Conservation (phyloP, 1,284 basidiomycete genomes). For the Agaricales sp. region DNA sequence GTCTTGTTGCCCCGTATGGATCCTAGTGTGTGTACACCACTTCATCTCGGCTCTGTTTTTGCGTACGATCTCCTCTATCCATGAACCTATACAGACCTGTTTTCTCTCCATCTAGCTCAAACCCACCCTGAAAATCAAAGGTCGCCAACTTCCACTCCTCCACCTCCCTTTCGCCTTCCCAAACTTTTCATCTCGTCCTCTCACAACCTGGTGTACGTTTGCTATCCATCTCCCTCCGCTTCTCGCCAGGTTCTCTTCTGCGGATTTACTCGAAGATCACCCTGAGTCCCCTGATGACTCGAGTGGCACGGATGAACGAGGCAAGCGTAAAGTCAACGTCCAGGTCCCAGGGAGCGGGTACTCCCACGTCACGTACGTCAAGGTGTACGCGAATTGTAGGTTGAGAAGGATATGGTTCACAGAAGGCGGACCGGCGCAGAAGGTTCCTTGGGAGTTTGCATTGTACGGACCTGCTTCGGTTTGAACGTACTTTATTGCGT, state of each 20-base stretch:
- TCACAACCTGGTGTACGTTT: conserved; percentile 70
- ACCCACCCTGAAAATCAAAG: conserved; percentile 33
- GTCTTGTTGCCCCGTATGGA: conserved; percentile 6
- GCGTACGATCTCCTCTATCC: no score
- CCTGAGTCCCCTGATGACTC: conserved; percentile 7
- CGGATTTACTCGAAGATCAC: conserved; percentile 21
- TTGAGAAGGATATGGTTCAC: conserved; percentile 74
- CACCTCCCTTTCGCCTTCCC: conserved; percentile 70
- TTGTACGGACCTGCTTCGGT: no score
- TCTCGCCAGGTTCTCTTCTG: conserved; percentile 52
- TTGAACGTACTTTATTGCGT: no score
- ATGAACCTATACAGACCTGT: no score
- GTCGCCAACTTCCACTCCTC: conserved; percentile 39
- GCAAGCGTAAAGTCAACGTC: conserved; percentile 16
- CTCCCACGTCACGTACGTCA: conserved; percentile 59
- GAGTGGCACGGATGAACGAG: conserved; percentile 17
- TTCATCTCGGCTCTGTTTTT: no score
- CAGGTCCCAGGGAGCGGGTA: conserved; percentile 39
- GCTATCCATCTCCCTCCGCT: conserved; percentile 50
- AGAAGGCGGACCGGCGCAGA: conserved; percentile 39
- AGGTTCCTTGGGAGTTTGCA: conserved; percentile 64
- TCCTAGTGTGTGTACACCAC: conserved; percentile 8
- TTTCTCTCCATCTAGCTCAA: no score
- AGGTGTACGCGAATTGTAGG: conserved; percentile 75
- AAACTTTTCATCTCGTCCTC: conserved; percentile 32